A percentile compares a stretch with the other conserved stretches of the same genome.
Evolutionary conservation across 1,284 basidiomycete species (phyloP).

Genomic region (Ustilago nuda): DNA sequence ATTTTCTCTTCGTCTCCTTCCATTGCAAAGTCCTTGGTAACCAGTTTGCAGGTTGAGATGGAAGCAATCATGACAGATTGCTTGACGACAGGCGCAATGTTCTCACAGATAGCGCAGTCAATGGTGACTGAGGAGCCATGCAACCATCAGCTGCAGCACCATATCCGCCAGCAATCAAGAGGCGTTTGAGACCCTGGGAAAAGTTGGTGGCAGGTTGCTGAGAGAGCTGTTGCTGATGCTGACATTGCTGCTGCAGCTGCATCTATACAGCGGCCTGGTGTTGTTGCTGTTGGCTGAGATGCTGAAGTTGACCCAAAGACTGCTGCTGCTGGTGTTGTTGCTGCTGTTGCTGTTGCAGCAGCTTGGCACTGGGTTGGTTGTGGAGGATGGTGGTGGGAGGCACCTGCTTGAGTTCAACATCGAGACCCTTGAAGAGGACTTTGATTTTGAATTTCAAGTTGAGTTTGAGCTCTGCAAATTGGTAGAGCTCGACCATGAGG

Average conservation of each 20-base stretch:
- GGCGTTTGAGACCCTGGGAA: conserved; percentile 55
- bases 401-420: too few species aligned
- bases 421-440: too few species aligned
- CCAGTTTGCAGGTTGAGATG: too few species aligned
- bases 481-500: conserved; percentile 93
- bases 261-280: conserved; percentile 32
- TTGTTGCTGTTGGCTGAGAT: conserved; percentile 52
- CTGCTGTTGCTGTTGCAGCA: conserved; percentile 70
- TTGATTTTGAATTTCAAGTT: conserved; percentile 76
- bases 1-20: too few species aligned
- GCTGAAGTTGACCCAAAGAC: conserved; percentile 37
- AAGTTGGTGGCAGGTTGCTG: conserved; percentile 51
- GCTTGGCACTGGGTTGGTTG: too few species aligned
- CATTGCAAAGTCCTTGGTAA: too few species aligned
- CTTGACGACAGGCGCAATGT: conserved; percentile 98
- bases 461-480: conserved; percentile 94
- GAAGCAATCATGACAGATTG: conserved; percentile 79
- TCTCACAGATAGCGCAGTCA: conserved; percentile 95
- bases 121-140: conserved; percentile 76
- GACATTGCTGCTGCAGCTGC: conserved; percentile 44
- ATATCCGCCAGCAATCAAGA: conserved; percentile 51
- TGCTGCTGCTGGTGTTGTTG: conserved; percentile 44
- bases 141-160: conserved; percentile 37
- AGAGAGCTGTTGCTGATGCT: conserved; percentile 47
- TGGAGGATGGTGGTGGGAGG: too few species aligned